Evolutionary conservation across 805 yeast species (phyloP), one percentile per base, ranked within the genome.

Genomic region (Lachancea sp.): DNA sequence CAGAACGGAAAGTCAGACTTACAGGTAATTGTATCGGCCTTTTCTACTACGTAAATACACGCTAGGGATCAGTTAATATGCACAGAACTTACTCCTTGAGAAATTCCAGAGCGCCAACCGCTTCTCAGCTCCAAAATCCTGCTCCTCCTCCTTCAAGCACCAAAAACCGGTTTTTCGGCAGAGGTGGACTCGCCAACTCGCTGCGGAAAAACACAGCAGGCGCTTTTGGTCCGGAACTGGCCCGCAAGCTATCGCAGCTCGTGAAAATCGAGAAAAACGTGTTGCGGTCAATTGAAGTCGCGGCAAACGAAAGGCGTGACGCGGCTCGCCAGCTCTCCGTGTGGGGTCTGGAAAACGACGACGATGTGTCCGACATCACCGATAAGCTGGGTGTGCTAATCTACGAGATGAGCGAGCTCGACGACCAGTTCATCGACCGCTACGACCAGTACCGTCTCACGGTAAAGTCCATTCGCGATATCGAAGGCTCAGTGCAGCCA

Each of bases 51-150:
- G 11, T 23, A 11, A 23, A 23, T 8, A 8, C 19, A 5, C 19
- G 8, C 21, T 16, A 8, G 33, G n/a, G n/a, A n/a, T n/a, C n/a
- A n/a, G n/a, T n/a, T n/a, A 11, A 24, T 50, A 92, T 92, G 98
- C 97, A 90, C 76, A 84, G 97, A 81, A 90, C 98, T 37, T 92
- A 92, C 70, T 90, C 98, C 25, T 75, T 90, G 69, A 88, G 98
- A 78, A 80, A 88, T 56, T 66, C 82, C 42, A 84, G 96, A 68
- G 97, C 97, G 29, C 98, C 98, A 47, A 89, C 98, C 43, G 97
- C 97, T 45, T 78, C 96, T 51, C 96, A 90, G 69, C 68, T 90
- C 68, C 89, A 83, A 64, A 75, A 84, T 37, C 97, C 97, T 24
- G 97, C 97, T 35, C 97, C 97, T 50, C 81, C 95, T 30, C 80